Evolutionary conservation across 176 grass and related monocot genomes (phyloP), one percentile per base, ranked within the genome.

Genomic region (Carex cristatella): DNA sequence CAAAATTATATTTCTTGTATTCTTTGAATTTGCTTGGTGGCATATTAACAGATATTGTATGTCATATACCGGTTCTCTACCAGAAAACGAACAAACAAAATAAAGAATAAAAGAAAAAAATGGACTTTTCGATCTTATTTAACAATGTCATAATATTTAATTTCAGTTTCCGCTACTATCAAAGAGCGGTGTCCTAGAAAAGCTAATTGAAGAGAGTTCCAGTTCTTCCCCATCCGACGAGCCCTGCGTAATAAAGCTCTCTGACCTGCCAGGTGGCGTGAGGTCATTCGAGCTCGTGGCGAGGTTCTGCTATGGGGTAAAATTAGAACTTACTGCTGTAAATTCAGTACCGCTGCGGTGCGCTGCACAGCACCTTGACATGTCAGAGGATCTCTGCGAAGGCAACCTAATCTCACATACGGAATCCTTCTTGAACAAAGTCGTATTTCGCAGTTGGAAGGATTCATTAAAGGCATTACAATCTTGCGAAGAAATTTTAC

Each of bases 261-360:
- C 35, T 37, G 85, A 92, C 57, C 72, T 97, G 53, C 94, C 94
- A 18, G 94, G 94, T 42, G 89, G 90, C 80, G 85, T 88, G 59
- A 92, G 86, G 79, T 90, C 94, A 85, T 97, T 97, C 84, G 94
- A 97, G 87, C 83, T 97, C 46, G 94, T 94, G 71, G 90, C 92
- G 84, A 88, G 88, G 63, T 97, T 97, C 85, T 97, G 94, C 80
- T 97, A 97, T 83, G 94, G 90, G 70, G 88, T 92, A 79, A 97
- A 94, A 86, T 75, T 94, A 63, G 92, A 97, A 74, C 92, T 97
- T 85, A 88, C 90, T 80, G 86, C 92, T 35, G 70, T 86, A 86
- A 97, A 97, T 88, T 87, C 89, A 79, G 94, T 92, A 28, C 89
- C 78, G 61, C 81, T 97, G 7, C 87, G 88, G 10, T 97, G 92